These are phyloP conservation scores for Metarhizium rileyi DNA, from an alignment of 2,329 filamentous ascomycete species.

Conservation along the genomic window DNA sequence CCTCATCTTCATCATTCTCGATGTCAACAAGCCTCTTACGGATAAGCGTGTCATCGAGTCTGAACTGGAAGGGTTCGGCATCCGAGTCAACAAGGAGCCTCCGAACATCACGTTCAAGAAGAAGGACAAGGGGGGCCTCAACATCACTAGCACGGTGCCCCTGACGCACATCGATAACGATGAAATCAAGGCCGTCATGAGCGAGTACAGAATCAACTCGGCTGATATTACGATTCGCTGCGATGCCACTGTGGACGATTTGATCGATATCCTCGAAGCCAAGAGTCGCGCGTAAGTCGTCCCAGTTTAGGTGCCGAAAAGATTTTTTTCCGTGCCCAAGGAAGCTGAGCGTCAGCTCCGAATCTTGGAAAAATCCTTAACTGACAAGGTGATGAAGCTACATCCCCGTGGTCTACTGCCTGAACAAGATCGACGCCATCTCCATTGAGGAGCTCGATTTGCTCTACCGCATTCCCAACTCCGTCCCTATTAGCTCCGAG, in stretches of 20 bases:
- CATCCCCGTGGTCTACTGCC: slow-evolving; percentile 96
- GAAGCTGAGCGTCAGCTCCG: background rate
- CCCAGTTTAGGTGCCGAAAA: background rate
- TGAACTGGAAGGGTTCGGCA: slow-evolving; percentile 94
- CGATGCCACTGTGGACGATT: slow-evolving; percentile 92
- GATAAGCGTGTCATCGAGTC: slow-evolving; percentile 94
- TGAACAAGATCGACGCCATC: slow-evolving; percentile 99
- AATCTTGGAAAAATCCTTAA: background rate
- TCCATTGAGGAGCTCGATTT: slow-evolving; percentile 96
- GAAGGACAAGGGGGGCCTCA: slow-evolving; percentile 96
- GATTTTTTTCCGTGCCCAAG: background rate
- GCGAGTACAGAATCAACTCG: slow-evolving; percentile 91
- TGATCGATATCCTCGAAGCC: slow-evolving; percentile 92
- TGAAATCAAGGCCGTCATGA: slow-evolving; percentile 97
- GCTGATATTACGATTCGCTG: slow-evolving; percentile 97
- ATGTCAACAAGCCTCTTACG: slow-evolving; percentile 96
- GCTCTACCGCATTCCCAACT: slow-evolving; percentile 92
- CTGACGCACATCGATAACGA: slow-evolving; percentile 88
- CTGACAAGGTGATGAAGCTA: slow-evolving; percentile 46
- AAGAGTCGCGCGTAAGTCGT: slow-evolving; percentile 55
- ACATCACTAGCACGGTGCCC: slow-evolving; percentile 89
- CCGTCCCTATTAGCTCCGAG: slow-evolving; percentile 94
- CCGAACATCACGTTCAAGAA: slow-evolving; percentile 99
- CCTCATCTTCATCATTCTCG: slow-evolving; percentile 95
- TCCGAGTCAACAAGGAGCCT: slow-evolving; percentile 92